Base-by-base conservation (phyloP, 2,329 filamentous ascomycete species). In the Diplodia sapinea region DNA sequence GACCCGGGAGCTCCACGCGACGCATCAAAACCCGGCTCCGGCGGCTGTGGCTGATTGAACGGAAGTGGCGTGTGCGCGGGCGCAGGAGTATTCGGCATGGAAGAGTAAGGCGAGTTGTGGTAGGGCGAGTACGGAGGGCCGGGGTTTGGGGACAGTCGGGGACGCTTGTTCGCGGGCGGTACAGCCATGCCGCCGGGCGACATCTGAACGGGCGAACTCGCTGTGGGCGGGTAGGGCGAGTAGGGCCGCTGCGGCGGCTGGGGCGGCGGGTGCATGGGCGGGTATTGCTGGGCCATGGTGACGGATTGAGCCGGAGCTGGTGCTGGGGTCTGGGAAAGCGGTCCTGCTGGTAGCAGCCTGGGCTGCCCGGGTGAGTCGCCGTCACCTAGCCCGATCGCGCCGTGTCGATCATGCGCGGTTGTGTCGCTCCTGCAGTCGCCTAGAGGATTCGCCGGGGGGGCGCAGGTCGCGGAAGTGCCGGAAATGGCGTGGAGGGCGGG, bases 161-260 rank as follows among this genome's bases (percentile, higher is more conserved):
- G 80, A 40, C 89, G 86, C 68, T 77, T 76, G 68, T 88, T 89
- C 63, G 90, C 87, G 17, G 91, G 89, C 59, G 91, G 91, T 59
- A 89, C 86, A 79, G 90, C 81, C 75, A 80, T 79, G 75, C 78
- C 74, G 38, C 84, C 82, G 26, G 85, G 81, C 61, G 82, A 85
- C 65, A 67, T 67, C 55, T 66, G 65, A 23, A 66, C 55, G 33
- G 65, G 88, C 71, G 75, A 73, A 73, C 76, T 77, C 15, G 73
- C 71, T 8, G 71, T 73, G 62, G 77, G 77, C n/a, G 77, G 56
- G 31, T 55, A 68, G 70, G 88, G 88, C 70, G 88, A 89, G 78
- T 87, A 91, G 65, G 83, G 80, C 71, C 84, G 83, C 67, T 84
- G 83, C 63, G 84, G 71, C 71, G 76, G 78, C 67, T 75, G 76